Evolutionary conservation across 1,284 basidiomycete genomes (phyloP), one percentile per base, ranked within the genome.

Genomic region (Sanghuangporus weigelae): DNA sequence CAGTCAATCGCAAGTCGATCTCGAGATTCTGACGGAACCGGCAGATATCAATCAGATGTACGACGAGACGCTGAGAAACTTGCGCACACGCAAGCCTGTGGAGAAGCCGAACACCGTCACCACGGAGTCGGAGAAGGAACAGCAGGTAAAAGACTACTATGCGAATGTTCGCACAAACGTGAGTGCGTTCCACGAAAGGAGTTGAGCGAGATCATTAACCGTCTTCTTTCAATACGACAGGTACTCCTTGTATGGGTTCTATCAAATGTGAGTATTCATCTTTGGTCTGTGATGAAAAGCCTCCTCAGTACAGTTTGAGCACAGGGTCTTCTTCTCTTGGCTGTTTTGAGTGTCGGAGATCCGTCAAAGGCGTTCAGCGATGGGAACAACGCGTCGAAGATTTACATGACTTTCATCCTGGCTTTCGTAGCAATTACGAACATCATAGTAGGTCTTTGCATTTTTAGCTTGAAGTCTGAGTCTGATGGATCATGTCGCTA

Each of bases 131-230:
- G 65, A 63, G 75, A 83, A 80, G 68, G 92, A 94, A 69, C 84
- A 90, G 69, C 83, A 83, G 14, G 90, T 90, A 21, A 92, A 90
- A 73, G 92, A 94, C 71, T 92, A 93, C 73, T 95, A 95, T 74
- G 92, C 92, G 0, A 92, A 91, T 72, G 92, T 97, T 68, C 79
- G 95, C 64, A 97, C 95, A 11, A 96, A 96, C 76, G 93, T 95
- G 59, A 67, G 84, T 74, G 6, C 21, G 59, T 26, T 69, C 66
- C 12, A 73, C 56, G 2, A 23, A 16, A 55, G 12, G 21, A 40
- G 6, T 49, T 5, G 26, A 6, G 26, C 3, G 56, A 57, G 16
- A 1, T 19, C 2, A 8, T 12, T 31, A 21, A 31, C 21, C 42
- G 21, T 23, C 2, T 10, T 12, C 21, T 46, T 54, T 31, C 8